These are phyloP conservation scores for Linnemannia zychae DNA, from an alignment of 192 early-diverging fungal genomes.

Conservation along the genomic window DNA sequence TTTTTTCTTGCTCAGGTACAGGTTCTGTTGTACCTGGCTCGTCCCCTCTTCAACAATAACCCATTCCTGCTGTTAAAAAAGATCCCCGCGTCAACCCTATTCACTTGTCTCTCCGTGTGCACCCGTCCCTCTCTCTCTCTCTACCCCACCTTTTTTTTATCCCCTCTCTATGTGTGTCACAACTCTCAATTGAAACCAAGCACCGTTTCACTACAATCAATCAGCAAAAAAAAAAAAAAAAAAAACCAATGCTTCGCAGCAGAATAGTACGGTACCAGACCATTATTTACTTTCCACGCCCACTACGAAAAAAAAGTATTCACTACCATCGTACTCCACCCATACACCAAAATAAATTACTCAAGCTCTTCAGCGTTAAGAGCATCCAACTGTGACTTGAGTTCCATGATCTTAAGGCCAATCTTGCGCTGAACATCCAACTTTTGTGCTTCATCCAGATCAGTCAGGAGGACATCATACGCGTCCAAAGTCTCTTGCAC, in stretches of 20 bases:
- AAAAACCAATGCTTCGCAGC: not conserved
- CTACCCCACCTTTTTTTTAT: not conserved
- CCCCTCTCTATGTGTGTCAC: not conserved
- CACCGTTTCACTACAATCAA: not conserved
- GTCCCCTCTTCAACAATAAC: not conserved
- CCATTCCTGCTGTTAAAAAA: no score
- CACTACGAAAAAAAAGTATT: not conserved
- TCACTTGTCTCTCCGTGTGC: not conserved
- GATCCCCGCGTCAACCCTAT: no score
- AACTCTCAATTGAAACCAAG: not conserved
- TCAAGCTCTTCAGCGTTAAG: conserved; percentile 50
- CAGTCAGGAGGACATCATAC: conserved; percentile 40
- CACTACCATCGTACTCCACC: no score
- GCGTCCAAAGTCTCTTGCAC: conserved; percentile 46
- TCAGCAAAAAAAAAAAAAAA: not conserved
- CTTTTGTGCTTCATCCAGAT: conserved; percentile 41
- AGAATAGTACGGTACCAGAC: no score
- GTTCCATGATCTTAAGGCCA: conserved; percentile 58
- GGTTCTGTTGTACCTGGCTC: not conserved
- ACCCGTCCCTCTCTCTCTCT: no score
- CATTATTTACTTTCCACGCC: not conserved
- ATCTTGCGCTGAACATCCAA: conserved; percentile 56
- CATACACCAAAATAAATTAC: no score
- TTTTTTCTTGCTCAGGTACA: not conserved
- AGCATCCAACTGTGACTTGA: conserved; percentile 52